Evolutionary conservation across 345 rosid genomes (phyloP), one percentile per base, ranked within the genome.

Genomic region (Lumnitzera racemosa): DNA sequence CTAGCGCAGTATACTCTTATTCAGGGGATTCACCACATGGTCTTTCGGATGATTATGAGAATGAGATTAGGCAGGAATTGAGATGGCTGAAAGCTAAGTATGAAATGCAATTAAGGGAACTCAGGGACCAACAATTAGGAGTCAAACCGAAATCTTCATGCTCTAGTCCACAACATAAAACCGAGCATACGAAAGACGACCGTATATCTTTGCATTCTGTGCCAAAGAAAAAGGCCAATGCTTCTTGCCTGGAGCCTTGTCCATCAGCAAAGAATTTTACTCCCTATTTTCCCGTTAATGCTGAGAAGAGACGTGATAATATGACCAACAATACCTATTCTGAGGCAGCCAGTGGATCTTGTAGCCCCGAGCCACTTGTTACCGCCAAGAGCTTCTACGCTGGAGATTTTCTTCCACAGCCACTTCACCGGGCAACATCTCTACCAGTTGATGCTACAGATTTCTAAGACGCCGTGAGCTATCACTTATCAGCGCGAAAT

Each of bases 31-130:
- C 65, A 54, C 63, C 78, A 50, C 14, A 41, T 47, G 67, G 57
- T 50, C 47, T 53, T n/a, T 58, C 63, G 64, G 83, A 77, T 58
- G 76, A 79, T 65, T 68, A 79, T 14, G 94, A 85, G 81, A 87
- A 83, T 61, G 97, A 89, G 66, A 84, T 87, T 8, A 77, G 86
- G 73, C 80, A 81, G 75, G 97, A 94, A 52, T 59, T 85, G 49
- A 89, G 96, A 69, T 89, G 97, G 97, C 88, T 89, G 9, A 92
- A 92, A 73, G 97, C 95, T 12, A 89, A 84, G 56, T 86, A 82
- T 59, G 82, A 70, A 69, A 70, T 81, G 76, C 95, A 85, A 74
- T 53, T 83, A 53, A 72, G 84, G 63, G 84, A 75, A 66, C 74
- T 81, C 5, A 81, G 58, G 67, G 88, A 80, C 63, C 78, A 83